Evolutionary conservation across 2,329 filamentous ascomycete genomes (phyloP), one percentile per base, ranked within the genome.

Genomic region (Xylaria multiplex): DNA sequence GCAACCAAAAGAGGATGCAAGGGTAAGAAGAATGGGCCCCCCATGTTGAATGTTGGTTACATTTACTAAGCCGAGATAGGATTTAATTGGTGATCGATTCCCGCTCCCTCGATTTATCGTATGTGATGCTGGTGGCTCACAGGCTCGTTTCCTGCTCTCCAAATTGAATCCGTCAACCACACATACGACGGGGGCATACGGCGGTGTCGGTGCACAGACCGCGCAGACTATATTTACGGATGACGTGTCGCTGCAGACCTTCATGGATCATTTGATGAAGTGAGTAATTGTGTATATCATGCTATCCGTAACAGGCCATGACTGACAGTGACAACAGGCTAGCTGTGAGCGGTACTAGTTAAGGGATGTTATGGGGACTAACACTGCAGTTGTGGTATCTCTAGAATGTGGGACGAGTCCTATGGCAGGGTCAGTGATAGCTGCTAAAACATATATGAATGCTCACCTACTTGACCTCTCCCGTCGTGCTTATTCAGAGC

Each of bases 201-300:
- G 96, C 62, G 94, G 93, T 68, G 92, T 95, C 55, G 89, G 91
- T 35, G 86, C 87, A 2, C 92, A 95, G 76, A 94, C 91, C 53
- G 94, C 95, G 8, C 96, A 99, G 81, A 99, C 96, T 5, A 99
- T 99, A 74, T 99, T 99, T 82, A 99, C 96, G 0, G 96, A 99
- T 76, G 96, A 99, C 79, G 96, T 99, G 61, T 97, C 93, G 61
- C 83, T 99, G 77, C 95, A 98, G 81, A 98, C 95, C 1, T 99
- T 99, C 78, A 99, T 99, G 96, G 96, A 99, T 76, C 94, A 98
- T 81, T 84, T 99, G 78, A 99, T 99, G 96, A 99, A 99, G 93
- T 94, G 85, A 81, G 90, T 85, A 5, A n/a, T 49, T 11, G 8
- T 24, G 3, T n/a, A 24, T 9, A 24, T 9, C 8, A 46, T 64